Base-by-base conservation (phyloP, 2,329 filamentous ascomycete genomes). In the Neocucurbitaria cava region DNA sequence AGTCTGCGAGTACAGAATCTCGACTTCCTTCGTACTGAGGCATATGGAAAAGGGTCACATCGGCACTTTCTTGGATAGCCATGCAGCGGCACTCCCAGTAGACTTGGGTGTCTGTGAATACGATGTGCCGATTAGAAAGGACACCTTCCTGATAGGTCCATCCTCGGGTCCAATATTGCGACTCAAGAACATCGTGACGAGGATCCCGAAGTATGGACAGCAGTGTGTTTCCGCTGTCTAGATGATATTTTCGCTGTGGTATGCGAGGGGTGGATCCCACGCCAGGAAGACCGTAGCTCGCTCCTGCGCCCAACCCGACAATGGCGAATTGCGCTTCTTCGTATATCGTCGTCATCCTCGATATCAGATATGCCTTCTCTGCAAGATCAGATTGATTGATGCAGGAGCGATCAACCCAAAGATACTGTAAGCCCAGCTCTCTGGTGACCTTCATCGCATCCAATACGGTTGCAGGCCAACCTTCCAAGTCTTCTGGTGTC, bases 131-230 rank as follows among this genome's bases (percentile, higher is more conserved):
- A 3, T 56, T 49, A 5, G 54, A 53, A 9, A 62, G 49, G 2
- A 60, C 39, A 1, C 45, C 46, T 54, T 62, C 59, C 48, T 62
- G 59, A 26, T 47, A 62, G 4, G 54, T 60, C 58, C 56, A 61
- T 26, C 53, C 49, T 20, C 50, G 35, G 10, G 53, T 52, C 42
- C 39, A 50, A 24, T 49, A 52, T 38, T 30, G 31, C 11, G 53
- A 56, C 3, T 44, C 38, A 3, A 50, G 35, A 13, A 54, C 26
- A 26, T 50, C 52, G 18, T 28, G 47, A 15, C 51, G 47, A 42
- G 45, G 47, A n/a, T 54, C 47, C 17, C 30, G 52, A 11, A 54
- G 47, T n/a, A 46, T 49, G 2, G 52, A 61, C 3, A 56, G n/a
- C 13, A 61, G 50, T 11, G 43, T 13, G 20, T 45, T 57, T n/a